phyloP scores from a whole-genome alignment of 1,284 basidiomycete genomes.

The Sparassis latifolia region DNA sequence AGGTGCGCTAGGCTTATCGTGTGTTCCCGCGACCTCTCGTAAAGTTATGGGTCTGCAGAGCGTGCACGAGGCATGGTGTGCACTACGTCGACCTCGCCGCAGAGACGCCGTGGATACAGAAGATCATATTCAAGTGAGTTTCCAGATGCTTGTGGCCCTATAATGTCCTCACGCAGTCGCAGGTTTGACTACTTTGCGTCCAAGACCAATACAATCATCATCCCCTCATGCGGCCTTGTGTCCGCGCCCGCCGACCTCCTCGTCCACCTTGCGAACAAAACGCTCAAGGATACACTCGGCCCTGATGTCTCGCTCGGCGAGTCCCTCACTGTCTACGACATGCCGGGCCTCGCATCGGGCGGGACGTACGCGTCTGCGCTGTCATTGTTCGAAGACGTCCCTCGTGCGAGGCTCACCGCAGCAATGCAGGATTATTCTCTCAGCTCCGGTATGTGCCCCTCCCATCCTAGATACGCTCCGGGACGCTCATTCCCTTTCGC shows the following conservation, averaged over 20 bases:
- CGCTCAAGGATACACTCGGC: conserved; percentile 27
- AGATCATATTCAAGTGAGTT: conserved; percentile 43
- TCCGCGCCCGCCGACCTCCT: conserved; percentile 65
- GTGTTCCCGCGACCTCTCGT: not conserved
- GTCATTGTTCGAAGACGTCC: conserved; percentile 40
- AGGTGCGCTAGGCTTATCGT: conserved; percentile 26
- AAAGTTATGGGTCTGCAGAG: conserved; percentile 20
- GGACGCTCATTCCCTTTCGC: not conserved
- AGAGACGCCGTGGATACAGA: conserved; percentile 46
- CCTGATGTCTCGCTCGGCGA: conserved; percentile 24
- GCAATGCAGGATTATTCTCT: conserved; percentile 40
- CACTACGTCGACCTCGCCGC: conserved; percentile 65
- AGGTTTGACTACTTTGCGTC: conserved; percentile 63
- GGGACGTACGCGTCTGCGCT: conserved; percentile 62
- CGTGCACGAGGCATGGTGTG: conserved; percentile 44
- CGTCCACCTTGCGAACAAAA: conserved; percentile 49
- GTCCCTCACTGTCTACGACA: conserved; percentile 39
- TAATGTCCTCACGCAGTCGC: not conserved
- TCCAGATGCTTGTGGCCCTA: not conserved
- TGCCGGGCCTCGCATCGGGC: conserved; percentile 55
- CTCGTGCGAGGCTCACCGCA: conserved; percentile 29
- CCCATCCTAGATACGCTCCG: too few species aligned
- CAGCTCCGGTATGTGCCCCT: conserved; percentile 43
- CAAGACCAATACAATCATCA: conserved; percentile 60
- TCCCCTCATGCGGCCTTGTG: conserved; percentile 46